Base-by-base conservation (phyloP, 768 basidiomycete species). In the Cystofilobasidium bisporidii region DNA sequence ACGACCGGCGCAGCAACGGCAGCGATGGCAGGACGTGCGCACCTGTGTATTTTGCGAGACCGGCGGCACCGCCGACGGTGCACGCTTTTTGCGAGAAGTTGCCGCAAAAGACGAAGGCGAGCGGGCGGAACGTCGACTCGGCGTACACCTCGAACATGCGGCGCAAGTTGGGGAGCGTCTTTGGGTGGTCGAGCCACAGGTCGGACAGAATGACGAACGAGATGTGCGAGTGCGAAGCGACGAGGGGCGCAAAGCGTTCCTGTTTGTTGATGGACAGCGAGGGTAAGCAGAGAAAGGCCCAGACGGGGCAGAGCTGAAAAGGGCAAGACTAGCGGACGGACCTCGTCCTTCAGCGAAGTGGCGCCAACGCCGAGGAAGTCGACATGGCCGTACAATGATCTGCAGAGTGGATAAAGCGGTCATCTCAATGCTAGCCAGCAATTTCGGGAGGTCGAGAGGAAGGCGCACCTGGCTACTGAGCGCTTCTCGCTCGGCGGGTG, bases 301-400 rank as follows among this genome's bases (percentile, higher is more conserved):
- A n/a, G n/a, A n/a, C n/a, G n/a, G n/a, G n/a, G n/a, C n/a, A n/a
- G n/a, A n/a, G n/a, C n/a, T n/a, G n/a, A n/a, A n/a, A n/a, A n/a
- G 2, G n/a, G n/a, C 14, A 41, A 32, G n/a, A 28, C 14, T 8
- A 60, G 62, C 66, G 69, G 53, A 26, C 66, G 32, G 32, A 93
- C 94, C 76, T 98, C 96, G 79, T 98, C 93, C 8, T 88, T 78
- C 26, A 91, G 77, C 2, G 93, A 91, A 1, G 92, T 88, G 4
- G 89, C 85, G 1, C 96, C 96, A 72, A 88, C 86, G n/a, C 96
- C 96, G 15, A 98, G 82, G 74, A 98, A 96, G 76, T 99, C 96
- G 36, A 97, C 86, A 74, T 98, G 96, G 0, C 93, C 96, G 74
- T 89, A 96, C 71, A 98, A 86, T 47, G 88, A 90, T 71, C 91